Base-by-base conservation (phyloP, 805 yeast genomes). In the Spathaspora passalidarum region DNA sequence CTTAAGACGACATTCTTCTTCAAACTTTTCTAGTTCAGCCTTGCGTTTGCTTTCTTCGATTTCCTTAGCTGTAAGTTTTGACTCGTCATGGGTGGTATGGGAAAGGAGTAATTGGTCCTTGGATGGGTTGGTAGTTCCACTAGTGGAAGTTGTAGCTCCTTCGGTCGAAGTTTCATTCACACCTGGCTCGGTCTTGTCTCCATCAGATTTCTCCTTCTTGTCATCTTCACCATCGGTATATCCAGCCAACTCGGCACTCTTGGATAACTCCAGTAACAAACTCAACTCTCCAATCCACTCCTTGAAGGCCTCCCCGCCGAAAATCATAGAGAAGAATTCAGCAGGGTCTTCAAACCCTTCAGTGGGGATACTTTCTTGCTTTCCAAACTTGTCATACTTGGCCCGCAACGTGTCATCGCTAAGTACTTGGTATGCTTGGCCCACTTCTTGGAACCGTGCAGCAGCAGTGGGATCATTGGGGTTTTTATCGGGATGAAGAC, bases 281-380 rank as follows among this genome's bases (percentile, higher is more conserved):
- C 92, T 87, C 34, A 63, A 56, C 62, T 94, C 96, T 4, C 99
- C 99, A 57, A 92, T 88, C 76, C 91, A 87, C 48, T 81, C 86
- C 47, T 78, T 70, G 60, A 87, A 87, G 0, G 85, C 82, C 50
- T 85, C 91, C 46, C 95, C 95, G 48, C 95, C 95, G 65, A 87
- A 94, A 34, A 94, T 88, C 61, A 77, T 76, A 20, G 86, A 78
- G 66, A 94, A 90, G 57, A 89, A 85, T 60, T 91, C 96, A 43
- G 79, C 73, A 0, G 97, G 96, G 61, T 86, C 92, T 54, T 82
- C 88, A 56, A 84, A 84, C 3, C 88, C 89, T 50, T 83, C 87
- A 9, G 47, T 43, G 13, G 67, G 67, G 23, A 83, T 79, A 13
- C 86, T 84, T 50, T 80, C 82, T 47, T 85, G 88, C 57, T 81